Evolutionary conservation across 345 rosid genomes (phyloP).

Genomic region (Brassica napus): Da-Ae NC_063444.1:39642001-39642500

Average conservation of each 20-base stretch:
- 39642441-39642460: slow-evolving; percentile 97
- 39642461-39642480: slow-evolving; percentile 88
- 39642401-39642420: background rate
- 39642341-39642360: slow-evolving; percentile 63
- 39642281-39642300: slow-evolving; percentile 94
- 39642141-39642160: slow-evolving; percentile 93
- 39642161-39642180: slow-evolving; percentile 84
- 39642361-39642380: background rate
- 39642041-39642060: slow-evolving; percentile 62
- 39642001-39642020: background rate
- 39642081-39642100: slow-evolving; percentile 93
- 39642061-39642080: slow-evolving; percentile 60
- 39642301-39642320: slow-evolving; percentile 80
- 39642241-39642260: background rate
- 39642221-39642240: background rate
- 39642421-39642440: slow-evolving; percentile 87
- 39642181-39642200: background rate
- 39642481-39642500: slow-evolving; percentile 98
- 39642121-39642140: slow-evolving; percentile 95
- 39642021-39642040: slow-evolving; percentile 51
- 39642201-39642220: background rate
- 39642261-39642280: slow-evolving; percentile 49
- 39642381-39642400: background rate
- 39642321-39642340: slow-evolving; percentile 97
- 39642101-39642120: slow-evolving; percentile 86